phyloP scores from a whole-genome alignment of 2,329 filamentous ascomycete genomes.

The Colletotrichum tropicale region DNA sequence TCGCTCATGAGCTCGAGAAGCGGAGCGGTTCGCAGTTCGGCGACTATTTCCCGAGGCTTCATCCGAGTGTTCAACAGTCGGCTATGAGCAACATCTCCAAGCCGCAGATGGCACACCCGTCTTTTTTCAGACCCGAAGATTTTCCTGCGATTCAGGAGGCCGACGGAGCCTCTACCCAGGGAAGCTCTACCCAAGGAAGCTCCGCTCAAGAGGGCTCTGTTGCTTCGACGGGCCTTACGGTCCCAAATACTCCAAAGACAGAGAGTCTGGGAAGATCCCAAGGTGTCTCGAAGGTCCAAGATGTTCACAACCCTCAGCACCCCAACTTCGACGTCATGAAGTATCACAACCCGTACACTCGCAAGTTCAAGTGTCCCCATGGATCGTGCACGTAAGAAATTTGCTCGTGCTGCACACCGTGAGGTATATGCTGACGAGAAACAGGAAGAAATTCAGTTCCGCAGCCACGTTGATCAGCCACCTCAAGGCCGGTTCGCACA shows the following conservation, averaged over 20 bases:
- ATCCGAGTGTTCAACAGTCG: conserved; percentile 1
- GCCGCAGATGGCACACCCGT: conserved; percentile 3
- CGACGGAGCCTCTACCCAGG: conserved; percentile 19
- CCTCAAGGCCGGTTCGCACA: conserved; percentile 48
- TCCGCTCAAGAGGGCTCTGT: neutral
- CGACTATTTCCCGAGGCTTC: conserved; percentile 19
- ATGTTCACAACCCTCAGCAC: conserved; percentile 49
- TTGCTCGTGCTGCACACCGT: neutral
- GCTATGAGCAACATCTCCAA: neutral
- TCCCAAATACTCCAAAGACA: neutral
- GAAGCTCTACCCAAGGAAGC: conserved; percentile 29
- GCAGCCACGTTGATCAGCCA: conserved; percentile 40
- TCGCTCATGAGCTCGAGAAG: conserved; percentile 32
- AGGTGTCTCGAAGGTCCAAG: conserved; percentile 18
- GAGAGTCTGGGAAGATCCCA: neutral
- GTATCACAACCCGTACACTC: conserved; percentile 48
- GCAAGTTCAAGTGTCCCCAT: conserved; percentile 60
- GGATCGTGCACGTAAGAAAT: conserved; percentile 51
- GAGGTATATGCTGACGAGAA: conserved; percentile 10
- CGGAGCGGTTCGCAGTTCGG: conserved; percentile 19
- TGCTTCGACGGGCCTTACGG: neutral
- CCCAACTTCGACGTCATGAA: conserved; percentile 49
- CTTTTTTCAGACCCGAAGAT: conserved; percentile 13
- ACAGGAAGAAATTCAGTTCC: conserved; percentile 45
- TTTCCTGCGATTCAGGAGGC: conserved; percentile 16